A percentile compares a stretch with the other conserved stretches of the same genome.
phyloP scores from a whole-genome alignment of 208 protist species.

The Leishmania martiniquensis region DNA sequence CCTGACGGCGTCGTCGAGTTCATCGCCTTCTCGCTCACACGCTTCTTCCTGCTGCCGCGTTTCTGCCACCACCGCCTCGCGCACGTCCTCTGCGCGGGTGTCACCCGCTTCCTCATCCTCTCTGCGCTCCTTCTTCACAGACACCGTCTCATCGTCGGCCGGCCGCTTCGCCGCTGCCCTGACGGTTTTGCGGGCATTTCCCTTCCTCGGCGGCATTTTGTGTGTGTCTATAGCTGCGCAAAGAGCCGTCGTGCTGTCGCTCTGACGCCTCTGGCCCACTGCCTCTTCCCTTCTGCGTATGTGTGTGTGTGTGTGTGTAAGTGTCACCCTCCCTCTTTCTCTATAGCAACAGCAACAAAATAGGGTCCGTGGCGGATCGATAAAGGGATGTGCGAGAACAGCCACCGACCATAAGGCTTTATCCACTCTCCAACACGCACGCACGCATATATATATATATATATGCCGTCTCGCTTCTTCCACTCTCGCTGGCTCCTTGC shows the following conservation, averaged over 20 bases:
- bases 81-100: neutral
- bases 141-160: neutral
- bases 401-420: too few relatives aligned
- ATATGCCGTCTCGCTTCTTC: too few relatives aligned
- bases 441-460: too few relatives aligned
- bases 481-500: neutral
- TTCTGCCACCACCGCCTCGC: neutral
- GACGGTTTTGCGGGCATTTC: neutral
- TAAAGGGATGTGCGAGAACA: too few relatives aligned
- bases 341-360: neutral
- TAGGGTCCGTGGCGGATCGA: too few relatives aligned
- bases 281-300: neutral
- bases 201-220: constrained; percentile 3
- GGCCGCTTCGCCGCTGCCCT: neutral
- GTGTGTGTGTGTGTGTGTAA: neutral
- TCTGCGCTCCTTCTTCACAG: constrained; percentile 6
- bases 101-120: neutral
- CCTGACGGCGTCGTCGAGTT: neutral
- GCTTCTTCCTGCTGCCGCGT: neutral
- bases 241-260: too few relatives aligned
- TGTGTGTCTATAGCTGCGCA: too few relatives aligned
- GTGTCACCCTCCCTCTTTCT: too few relatives aligned
- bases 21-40: neutral
- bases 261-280: neutral
- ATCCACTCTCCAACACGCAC: too few relatives aligned